Base-by-base conservation (phyloP, 2,329 filamentous ascomycete species). In the Phymatotrichopsis omnivora region DNA sequence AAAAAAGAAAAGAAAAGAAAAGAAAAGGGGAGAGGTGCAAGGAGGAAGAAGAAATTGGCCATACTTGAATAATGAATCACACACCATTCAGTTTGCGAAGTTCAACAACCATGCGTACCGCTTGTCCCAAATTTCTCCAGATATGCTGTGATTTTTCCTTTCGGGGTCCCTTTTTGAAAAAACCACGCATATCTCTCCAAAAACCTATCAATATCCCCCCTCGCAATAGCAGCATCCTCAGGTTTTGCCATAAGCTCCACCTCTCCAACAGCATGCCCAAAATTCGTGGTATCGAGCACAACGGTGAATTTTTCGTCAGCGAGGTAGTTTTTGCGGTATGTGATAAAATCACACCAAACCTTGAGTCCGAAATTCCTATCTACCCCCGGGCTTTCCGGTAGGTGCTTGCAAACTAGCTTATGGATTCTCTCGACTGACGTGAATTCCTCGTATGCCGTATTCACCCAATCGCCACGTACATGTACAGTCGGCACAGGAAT, bases 191-290 rank as follows among this genome's bases (percentile, higher is more conserved):
- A 55, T 23, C 45, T 30, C 20, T 46, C 27, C 51, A 60, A 54
- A 41, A 62, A 61, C 11, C 16, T 35, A 16, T 54, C 52, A 30
- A 60, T 57, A 34, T 59, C 52, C 16, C 22, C 29, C 24, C 58
- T 42, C 30, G 46, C 55, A 23, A 41, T 36, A 24, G 49, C 43
- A 10, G 41, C 45, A 37, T 56, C 47, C 19, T 40, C 41, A 5
- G 25, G 16, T 23, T 17, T 36, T n/a, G 49, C 45, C 14, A 63
- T 58, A 34, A 64, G 46, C 45, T 62, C 60, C 10, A 62, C 57
- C 52, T 63, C 58, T 3, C 60, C 61, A 12, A 62, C 58, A 19
- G 37, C 31, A 36, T 61, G 60, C 7, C 60, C 60, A 53, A 63
- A 64, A 49, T 60, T 45, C n/a, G 57, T 61, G 5, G 47, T 44